Conservation (phyloP, 805 yeast species). For the Naumovozyma baii region DNA sequence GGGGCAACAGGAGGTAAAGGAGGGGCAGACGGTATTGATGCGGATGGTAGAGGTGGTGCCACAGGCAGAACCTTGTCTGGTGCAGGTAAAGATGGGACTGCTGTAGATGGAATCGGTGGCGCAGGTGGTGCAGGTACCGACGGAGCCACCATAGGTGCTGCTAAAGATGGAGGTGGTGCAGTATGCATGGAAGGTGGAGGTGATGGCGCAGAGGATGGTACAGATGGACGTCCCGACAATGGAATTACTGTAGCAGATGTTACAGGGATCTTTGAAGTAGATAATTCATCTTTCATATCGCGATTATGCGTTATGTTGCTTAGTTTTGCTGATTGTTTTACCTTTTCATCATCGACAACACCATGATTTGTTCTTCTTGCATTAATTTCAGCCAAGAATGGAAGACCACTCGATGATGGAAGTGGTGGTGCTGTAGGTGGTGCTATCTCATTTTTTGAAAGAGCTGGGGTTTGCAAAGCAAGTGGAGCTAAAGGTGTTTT, state of each 20-base stretch:
- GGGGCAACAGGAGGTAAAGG: constrained; percentile 18
- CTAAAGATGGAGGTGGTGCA: constrained; percentile 11
- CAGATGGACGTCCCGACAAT: constrained; percentile 9
- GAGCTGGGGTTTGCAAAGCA: constrained; percentile 7
- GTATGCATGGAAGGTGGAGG: constrained; percentile 1
- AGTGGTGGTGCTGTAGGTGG: constrained; percentile 12
- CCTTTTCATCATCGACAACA: constrained; percentile 29
- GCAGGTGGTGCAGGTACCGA: background rate
- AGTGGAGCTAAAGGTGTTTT: constrained; percentile 13
- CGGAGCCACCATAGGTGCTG: constrained; percentile 10
- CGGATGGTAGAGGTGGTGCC: constrained; percentile 15
- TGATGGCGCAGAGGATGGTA: constrained; percentile 10
- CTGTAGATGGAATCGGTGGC: constrained; percentile 8
- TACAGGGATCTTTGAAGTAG: constrained; percentile 28
- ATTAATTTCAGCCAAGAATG: constrained; percentile 46
- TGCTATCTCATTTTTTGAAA: constrained; percentile 9
- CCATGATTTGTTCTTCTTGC: constrained; percentile 39
- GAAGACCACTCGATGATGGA: constrained; percentile 34
- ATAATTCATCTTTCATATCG: constrained; percentile 4
- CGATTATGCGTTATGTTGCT: background rate
- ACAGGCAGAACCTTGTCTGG: too few species aligned
- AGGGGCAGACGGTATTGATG: constrained; percentile 20
- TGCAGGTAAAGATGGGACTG: constrained; percentile 15
- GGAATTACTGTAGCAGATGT: constrained; percentile 17
- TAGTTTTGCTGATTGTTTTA: constrained; percentile 1